Base-by-base conservation (phyloP, 2,329 filamentous ascomycete genomes). In the Cladosporium sp. region DNA sequence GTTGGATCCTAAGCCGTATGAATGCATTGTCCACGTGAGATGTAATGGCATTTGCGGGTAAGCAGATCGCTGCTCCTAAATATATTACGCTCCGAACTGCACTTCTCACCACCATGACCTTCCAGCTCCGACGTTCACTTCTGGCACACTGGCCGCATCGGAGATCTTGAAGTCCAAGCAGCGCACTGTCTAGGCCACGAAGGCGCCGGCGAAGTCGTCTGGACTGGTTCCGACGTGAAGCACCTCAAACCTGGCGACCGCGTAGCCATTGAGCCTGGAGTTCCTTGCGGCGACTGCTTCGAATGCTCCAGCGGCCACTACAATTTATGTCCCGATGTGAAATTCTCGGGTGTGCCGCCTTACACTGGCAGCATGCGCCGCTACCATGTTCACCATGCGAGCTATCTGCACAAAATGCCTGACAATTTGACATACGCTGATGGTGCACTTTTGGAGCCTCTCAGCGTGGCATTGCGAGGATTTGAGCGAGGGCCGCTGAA, bases 391-490 rank as follows among this genome's bases (percentile, higher is more conserved):
- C 85, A 93, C 5, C 91, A 93, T 0, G 86, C 89, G 69, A 92
- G 96, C 76, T 96, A 95, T 77, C 95, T 93, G 84, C 96, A 95
- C 81, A 92, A 91, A 81, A 86, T 98, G 1, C 93, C 93, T 0
- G 86, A 89, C 12, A 80, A 82, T 69, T 87, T 97, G 63, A 88
- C 85, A 0, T 83, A 93, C 65, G 89, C 93, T 73, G 92, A 97
- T 79, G 94, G 93, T 63, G 93, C 94, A 1, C 81, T 97, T 65
- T 88, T 97, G 72, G 94, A 98, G 82, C 82, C 82, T 4, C 76
- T 81, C 2, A 79, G 77, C 12, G 81, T 84, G 0, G 80, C 79
- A 5, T 77, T 84, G 35, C 80, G 82, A 68, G 81, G 80, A n/a
- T 79, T 79, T 61, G 73, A 78, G 50, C 77, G 80, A 69, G 67